Evolutionary conservation across 768 basidiomycete genomes (phyloP), one percentile per base, ranked within the genome.

Genomic region (Leccinum incarnatum): DNA sequence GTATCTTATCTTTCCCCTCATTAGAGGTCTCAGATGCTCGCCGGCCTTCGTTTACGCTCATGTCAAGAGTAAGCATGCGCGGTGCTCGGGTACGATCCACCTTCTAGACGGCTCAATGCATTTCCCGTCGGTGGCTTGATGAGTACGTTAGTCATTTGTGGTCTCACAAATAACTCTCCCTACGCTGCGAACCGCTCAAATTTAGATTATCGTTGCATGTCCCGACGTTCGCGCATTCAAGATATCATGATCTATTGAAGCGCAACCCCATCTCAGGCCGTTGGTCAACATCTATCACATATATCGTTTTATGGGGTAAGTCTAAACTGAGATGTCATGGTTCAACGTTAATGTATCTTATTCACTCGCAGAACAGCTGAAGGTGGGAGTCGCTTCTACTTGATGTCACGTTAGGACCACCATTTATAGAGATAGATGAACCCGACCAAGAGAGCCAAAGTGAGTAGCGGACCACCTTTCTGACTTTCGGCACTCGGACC

Each of bases 401-500:
- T 37, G 6, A 14, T 2, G 69, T 67, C 23, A 77, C 69, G 47
- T 66, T 75, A 7, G 75, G 69, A 1, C 72, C 74, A 19, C 75
- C 75, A 3, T 63, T 65, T 54, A 75, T 32, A 10, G 72, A 53
- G 34, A 54, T 62, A n/a, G 58, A 59, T 11, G 67, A 62, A n/a
- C 67, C 60, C 2, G 65, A 61, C 47, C 72, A 65, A n/a, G 75
- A 72, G 4, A 66, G 54, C 3, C 75, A 70, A 30, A 84, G 64
- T 0, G 77, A 75, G 0, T 64, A 40, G 19, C 76, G 73, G 23
- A 78, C 79, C 1, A 67, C 64, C 15, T 69, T 63, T 4, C 73
- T 67, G 4, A 83, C 36, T 17, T 37, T 37, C 66, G 2, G 68
- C 67, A 5, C 62, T 66, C 0, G 80, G 74, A 3, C 81, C 82